Evolutionary conservation across 768 basidiomycete genomes (phyloP).

Genomic region (Leucosporidium creatinivorum): DNA sequence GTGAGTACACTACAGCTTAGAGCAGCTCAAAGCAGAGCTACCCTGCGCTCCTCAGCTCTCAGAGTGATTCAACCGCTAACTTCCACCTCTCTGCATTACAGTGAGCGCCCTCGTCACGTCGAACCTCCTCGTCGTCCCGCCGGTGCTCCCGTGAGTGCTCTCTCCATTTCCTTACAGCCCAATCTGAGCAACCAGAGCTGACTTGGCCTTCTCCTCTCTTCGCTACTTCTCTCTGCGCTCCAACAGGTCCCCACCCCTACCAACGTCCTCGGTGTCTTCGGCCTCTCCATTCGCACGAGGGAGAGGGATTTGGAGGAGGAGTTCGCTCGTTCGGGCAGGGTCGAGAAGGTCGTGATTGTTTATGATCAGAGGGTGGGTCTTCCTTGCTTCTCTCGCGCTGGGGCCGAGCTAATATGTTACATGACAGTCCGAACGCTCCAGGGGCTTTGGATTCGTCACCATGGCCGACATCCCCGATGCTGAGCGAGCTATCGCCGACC

Average conservation of each 20-base stretch:
- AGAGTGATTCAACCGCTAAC: too few relatives aligned
- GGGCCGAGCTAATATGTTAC: conserved; percentile 13
- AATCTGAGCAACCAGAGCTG: too few relatives aligned
- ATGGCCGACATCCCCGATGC: conserved; percentile 89
- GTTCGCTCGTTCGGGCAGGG: conserved; percentile 76
- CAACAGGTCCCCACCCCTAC: conserved; percentile 41
- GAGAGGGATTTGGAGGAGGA: conserved; percentile 93
- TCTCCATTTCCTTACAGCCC: too few relatives aligned
- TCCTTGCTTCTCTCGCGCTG: background rate
- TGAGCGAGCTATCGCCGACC: conserved; percentile 70
- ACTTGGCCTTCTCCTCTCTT: too few relatives aligned
- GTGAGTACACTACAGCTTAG: too few relatives aligned
- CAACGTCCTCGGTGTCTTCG: conserved; percentile 91
- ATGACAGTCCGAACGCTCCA: conserved; percentile 78
- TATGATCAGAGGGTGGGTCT: conserved; percentile 57
- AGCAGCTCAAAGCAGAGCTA: too few relatives aligned
- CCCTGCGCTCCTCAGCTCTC: too few relatives aligned
- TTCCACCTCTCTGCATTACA: too few relatives aligned
- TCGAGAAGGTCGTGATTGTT: conserved; percentile 85
- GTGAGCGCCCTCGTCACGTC: too few relatives aligned
- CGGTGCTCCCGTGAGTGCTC: too few relatives aligned
- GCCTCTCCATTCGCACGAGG: conserved; percentile 87
- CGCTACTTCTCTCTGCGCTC: background rate
- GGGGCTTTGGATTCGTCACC: conserved; percentile 95
- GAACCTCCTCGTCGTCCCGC: too few relatives aligned